Evolutionary conservation across 2,329 filamentous ascomycete species (phyloP).

Genomic region (Mycosphaerella sp.): DNA sequence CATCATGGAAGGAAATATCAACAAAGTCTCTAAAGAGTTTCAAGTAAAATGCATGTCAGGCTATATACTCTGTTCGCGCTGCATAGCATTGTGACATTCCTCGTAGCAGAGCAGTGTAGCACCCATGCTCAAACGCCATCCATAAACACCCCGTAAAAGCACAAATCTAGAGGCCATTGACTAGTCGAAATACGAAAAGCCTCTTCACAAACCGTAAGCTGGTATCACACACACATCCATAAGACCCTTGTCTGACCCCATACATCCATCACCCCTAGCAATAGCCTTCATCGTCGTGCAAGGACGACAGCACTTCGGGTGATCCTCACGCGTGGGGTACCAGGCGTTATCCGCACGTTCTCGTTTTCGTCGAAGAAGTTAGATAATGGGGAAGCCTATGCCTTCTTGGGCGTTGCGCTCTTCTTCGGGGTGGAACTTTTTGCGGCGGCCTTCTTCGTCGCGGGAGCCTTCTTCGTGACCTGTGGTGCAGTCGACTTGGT

Average conservation of each 20-base stretch:
- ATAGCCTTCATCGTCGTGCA: slow-evolving; percentile 3
- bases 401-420: slow-evolving; percentile 34
- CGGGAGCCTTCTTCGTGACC: slow-evolving; percentile 39
- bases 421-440: slow-evolving; percentile 36
- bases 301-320: not conserved
- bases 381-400: slow-evolving; percentile 16
- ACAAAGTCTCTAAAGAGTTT: not conserved
- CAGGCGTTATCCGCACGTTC: too few relatives aligned
- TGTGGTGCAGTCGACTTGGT: slow-evolving; percentile 59
- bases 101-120: slow-evolving; percentile 11
- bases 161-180: slow-evolving; percentile 6
- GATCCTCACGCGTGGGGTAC: too few relatives aligned
- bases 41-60: slow-evolving; percentile 14
- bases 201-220: slow-evolving; percentile 7
- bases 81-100: slow-evolving; percentile 18
- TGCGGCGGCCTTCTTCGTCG: too few relatives aligned
- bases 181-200: slow-evolving; percentile 6
- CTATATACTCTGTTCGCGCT: slow-evolving; percentile 17
- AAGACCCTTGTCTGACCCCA: slow-evolving; percentile 12
- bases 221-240: slow-evolving; percentile 19
- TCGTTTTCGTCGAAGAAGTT: slow-evolving; percentile 6
- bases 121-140: slow-evolving; percentile 13
- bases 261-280: slow-evolving; percentile 8
- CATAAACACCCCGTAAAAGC: slow-evolving; percentile 14
- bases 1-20: not conserved